Conservation (phyloP, 1,284 basidiomycete species). For the Puccinia polysora region DNA sequence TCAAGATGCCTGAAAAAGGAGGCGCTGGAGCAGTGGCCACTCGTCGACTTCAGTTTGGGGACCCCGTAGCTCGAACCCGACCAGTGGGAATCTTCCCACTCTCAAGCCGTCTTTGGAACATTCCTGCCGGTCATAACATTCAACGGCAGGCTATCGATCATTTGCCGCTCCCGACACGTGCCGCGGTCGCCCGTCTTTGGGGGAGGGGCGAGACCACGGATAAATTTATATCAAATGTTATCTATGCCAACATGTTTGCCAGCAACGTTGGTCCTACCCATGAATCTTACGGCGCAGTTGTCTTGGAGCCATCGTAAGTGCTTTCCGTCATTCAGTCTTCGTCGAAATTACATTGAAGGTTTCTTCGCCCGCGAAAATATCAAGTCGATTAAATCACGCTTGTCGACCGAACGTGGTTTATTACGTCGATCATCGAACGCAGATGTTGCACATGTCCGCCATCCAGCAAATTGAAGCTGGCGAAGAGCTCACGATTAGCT, state of each 20-base stretch:
- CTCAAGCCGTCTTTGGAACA: background rate
- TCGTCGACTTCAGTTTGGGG: slow-evolving; percentile 9
- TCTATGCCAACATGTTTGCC: slow-evolving; percentile 8
- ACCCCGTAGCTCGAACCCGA: background rate
- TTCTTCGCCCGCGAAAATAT: background rate
- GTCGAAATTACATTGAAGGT: background rate
- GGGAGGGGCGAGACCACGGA: slow-evolving; percentile 13
- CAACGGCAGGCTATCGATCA: slow-evolving; percentile 18
- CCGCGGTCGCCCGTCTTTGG: slow-evolving; percentile 8
- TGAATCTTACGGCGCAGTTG: background rate
- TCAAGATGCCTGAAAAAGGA: slow-evolving; percentile 30
- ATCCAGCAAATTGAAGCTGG: slow-evolving; percentile 7
- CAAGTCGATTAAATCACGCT: slow-evolving; percentile 38
- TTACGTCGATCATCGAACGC: slow-evolving; percentile 16
- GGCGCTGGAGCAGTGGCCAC: slow-evolving; percentile 23
- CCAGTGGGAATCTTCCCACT: background rate
- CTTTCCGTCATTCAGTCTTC: background rate
- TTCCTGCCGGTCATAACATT: background rate
- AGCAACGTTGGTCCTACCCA: background rate
- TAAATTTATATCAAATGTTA: slow-evolving; percentile 8
- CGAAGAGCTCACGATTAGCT: slow-evolving; percentile 35
- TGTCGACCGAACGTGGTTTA: slow-evolving; percentile 35
- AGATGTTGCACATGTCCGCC: slow-evolving; percentile 12
- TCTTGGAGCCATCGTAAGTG: background rate
- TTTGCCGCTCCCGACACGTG: slow-evolving; percentile 28